Evolutionary conservation across 352 stramenopile genomes (phyloP), one percentile per base, ranked within the genome.

Genomic region (Pythium sukuiense): DNA sequence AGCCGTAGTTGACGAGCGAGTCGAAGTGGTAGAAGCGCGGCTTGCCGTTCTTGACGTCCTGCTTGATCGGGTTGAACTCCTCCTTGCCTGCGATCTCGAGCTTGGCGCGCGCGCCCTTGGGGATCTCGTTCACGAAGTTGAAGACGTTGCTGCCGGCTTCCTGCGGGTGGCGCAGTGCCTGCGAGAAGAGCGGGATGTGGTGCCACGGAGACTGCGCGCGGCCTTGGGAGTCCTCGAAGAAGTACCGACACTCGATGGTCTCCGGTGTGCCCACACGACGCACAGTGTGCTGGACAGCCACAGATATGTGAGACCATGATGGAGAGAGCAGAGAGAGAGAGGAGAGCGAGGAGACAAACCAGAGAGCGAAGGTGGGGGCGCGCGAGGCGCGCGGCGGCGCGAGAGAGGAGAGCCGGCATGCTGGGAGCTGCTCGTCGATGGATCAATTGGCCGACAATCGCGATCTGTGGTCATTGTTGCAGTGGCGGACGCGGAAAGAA

Each of bases 31-130:
- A 96, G 53, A 93, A 84, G 30, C 97, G 87, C 49, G 98, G 94
- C 52, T 93, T 92, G 68, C 97, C 97, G 68, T 99, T 98, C 79
- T 98, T 99, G 50, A 98, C 88, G 85, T 99, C 98, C 79, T 99
- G 97, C 71, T 96, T 96, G 76, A 98, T 98, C 39, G 95, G 95
- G 70, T 98, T 98, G 71, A 90, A 88, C 65, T 81, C 71, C 65
- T 98, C 92, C 11, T 96, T 79, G 7, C 88, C 95, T 0, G 88
- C 89, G 59, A 98, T 94, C 83, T 98, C 95, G 89, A 98, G 96
- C 84, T 98, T 98, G 48, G 85, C 81, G 32, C 83, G 83, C 11
- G 83, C 74, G 56, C 87, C 87, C 52, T 85, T 90, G 11, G 95
- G 92, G 71, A 98, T 98, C 76, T 98, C 95, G 70, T 89, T 97